Conservation (phyloP, 2,329 filamentous ascomycete genomes). For the Rhynchosporium graminicola region DNA sequence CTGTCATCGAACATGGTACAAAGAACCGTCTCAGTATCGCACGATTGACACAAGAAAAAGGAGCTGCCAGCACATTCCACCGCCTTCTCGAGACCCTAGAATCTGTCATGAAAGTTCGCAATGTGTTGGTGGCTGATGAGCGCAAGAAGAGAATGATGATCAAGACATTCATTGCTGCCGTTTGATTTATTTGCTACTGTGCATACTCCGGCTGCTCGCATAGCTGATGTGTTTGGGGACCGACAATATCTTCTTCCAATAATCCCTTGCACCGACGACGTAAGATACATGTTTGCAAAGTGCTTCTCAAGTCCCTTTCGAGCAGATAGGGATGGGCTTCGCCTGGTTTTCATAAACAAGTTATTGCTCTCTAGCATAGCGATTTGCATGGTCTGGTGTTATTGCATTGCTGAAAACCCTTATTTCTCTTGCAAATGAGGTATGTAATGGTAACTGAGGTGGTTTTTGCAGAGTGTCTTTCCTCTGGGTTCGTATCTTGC, state of each 20-base stretch:
- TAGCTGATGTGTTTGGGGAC: not conserved
- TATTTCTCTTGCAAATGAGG: not conserved
- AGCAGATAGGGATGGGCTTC: not conserved
- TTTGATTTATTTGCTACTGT: not conserved
- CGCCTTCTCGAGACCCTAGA: conserved; percentile 78
- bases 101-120: conserved; percentile 63
- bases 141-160: conserved; percentile 72
- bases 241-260: not conserved
- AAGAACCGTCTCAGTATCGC: conserved; percentile 76
- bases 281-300: not conserved
- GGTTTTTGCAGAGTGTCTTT: conserved; percentile 9
- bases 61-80: conserved; percentile 88
- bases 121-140: conserved; percentile 68
- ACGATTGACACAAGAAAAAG: conserved; percentile 84
- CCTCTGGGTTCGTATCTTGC: no score
- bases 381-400: conserved; percentile 6
- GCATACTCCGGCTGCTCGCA: not conserved
- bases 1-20: conserved; percentile 81
- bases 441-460: conserved; percentile 5
- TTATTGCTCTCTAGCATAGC: conserved; percentile 6
- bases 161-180: conserved; percentile 52
- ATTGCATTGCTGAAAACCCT: not conserved
- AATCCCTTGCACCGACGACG: not conserved
- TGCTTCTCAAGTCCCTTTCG: no score
- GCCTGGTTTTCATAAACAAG: conserved; percentile 3